Evolutionary conservation across 441 rosid species (phyloP).

Genomic region (Metrosideros polymorpha): DNA sequence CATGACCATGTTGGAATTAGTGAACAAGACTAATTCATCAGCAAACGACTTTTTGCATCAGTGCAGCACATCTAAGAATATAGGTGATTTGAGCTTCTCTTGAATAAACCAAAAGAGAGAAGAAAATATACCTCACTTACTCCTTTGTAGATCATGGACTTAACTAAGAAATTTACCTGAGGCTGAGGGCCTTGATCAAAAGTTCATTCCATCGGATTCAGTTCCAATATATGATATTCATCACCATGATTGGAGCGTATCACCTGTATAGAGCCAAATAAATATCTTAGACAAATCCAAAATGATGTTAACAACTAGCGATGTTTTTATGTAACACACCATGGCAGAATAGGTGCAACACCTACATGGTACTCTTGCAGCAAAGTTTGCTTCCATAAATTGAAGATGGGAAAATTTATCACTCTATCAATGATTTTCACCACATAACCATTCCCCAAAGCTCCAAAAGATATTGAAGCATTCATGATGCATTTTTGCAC

Average conservation of each 20-base stretch:
- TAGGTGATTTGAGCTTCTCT: background rate
- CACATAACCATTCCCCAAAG: background rate
- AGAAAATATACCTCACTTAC: background rate
- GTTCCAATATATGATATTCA: slow-evolving; percentile 54
- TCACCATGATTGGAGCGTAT: slow-evolving; percentile 68
- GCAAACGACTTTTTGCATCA: background rate
- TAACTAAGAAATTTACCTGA: background rate
- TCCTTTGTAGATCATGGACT: background rate
- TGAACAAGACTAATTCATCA: background rate
- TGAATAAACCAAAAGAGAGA: background rate
- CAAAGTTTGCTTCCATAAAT: background rate
- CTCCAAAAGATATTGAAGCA: background rate
- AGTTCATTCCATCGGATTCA: slow-evolving; percentile 65
- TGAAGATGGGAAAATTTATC: background rate
- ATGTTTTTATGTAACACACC: background rate
- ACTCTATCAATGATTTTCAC: background rate
- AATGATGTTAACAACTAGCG: background rate
- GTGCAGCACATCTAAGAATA: background rate
- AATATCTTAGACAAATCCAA: background rate
- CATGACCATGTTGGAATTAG: background rate
- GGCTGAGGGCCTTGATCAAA: slow-evolving; percentile 38
- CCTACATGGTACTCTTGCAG: background rate
- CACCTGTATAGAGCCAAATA: slow-evolving; percentile 29
- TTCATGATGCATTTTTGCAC: background rate
- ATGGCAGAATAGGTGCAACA: background rate